These are phyloP conservation scores for Pichia eremophila DNA, from an alignment of 805 yeast species.

Conservation along the genomic window DNA sequence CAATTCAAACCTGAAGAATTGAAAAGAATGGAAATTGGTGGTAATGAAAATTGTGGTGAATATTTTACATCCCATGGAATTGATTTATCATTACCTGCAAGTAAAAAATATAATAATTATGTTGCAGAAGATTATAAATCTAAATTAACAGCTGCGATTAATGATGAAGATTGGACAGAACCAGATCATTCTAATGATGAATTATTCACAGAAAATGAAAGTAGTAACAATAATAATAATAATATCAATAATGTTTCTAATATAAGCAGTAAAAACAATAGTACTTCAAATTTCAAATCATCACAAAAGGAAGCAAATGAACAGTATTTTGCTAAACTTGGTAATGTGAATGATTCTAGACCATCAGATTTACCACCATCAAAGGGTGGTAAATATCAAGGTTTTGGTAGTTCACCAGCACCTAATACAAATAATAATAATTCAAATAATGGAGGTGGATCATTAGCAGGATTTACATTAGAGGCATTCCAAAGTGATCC, in stretches of 20 bases:
- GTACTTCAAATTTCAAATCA: neutral
- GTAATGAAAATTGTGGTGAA: conserved; percentile 64
- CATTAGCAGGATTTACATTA: conserved; percentile 48
- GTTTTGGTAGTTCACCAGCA: conserved; percentile 76
- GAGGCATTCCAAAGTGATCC: conserved; percentile 78
- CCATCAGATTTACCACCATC: conserved; percentile 82
- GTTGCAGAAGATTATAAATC: conserved; percentile 94
- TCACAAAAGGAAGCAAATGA: conserved; percentile 53
- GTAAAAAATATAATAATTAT: conserved; percentile 72
- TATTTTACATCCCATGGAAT: conserved; percentile 70
- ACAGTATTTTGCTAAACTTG: conserved; percentile 71
- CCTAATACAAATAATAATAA: conserved; percentile 25
- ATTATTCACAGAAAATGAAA: conserved; percentile 24
- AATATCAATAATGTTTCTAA: neutral
- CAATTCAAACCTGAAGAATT: conserved; percentile 93
- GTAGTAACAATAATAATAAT: neutral
- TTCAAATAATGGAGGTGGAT: conserved; percentile 22
- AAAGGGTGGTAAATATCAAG: conserved; percentile 87
- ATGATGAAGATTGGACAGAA: conserved; percentile 61
- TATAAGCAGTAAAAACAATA: neutral
- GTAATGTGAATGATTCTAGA: conserved; percentile 59
- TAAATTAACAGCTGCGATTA: conserved; percentile 63
- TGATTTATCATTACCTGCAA: conserved; percentile 53
- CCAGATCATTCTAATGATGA: conserved; percentile 47
- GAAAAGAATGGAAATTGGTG: conserved; percentile 87